phyloP scores from a whole-genome alignment of 129 eudicot genomes.

The Flaveria sonorensis region DNA sequence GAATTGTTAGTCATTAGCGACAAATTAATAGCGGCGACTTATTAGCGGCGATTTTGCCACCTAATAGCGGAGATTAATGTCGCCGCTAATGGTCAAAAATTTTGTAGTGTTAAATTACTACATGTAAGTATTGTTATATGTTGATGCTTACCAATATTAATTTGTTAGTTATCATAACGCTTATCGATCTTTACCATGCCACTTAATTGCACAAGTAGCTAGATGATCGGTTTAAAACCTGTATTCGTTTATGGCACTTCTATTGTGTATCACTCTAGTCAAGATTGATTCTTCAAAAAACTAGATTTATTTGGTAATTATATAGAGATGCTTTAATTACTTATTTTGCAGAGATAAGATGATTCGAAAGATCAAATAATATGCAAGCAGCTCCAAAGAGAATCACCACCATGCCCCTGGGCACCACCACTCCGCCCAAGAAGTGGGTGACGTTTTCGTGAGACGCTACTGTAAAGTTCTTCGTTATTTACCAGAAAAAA shows the following conservation, averaged over 20 bases:
- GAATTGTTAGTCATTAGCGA: too few species aligned
- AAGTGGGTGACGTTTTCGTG: constrained; percentile 16
- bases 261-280: background rate
- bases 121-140: background rate
- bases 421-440: constrained; percentile 3
- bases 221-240: background rate
- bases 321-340: background rate
- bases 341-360: constrained; percentile 25
- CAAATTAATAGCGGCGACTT: too few species aligned
- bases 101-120: too few species aligned
- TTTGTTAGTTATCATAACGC: too few species aligned
- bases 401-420: background rate
- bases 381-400: background rate
- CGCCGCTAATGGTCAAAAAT: too few species aligned
- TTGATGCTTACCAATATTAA: background rate
- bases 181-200: background rate
- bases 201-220: background rate
- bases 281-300: background rate
- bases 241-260: background rate
- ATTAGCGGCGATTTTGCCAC: too few species aligned
- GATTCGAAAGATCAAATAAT: background rate
- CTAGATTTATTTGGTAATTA: background rate
- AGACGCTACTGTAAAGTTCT: constrained; percentile 16
- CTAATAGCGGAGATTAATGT: too few species aligned
- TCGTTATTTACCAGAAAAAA: background rate